Base-by-base conservation (phyloP, 805 yeast genomes). In the Wickerhamiella slavikovae region DNA sequence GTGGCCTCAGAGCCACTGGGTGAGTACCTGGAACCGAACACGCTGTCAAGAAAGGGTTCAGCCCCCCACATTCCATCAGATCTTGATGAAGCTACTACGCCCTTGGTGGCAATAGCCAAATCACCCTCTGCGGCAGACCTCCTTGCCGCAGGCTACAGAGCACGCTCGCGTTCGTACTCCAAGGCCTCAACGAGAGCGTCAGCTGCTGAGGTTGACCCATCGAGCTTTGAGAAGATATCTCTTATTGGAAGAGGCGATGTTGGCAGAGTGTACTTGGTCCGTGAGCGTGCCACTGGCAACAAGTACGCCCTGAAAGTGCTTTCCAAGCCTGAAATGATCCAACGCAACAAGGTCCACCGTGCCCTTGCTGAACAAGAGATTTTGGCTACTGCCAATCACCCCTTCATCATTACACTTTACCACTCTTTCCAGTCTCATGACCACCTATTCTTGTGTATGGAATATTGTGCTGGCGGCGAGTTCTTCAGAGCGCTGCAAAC, bases 401-500 rank as follows among this genome's bases (percentile, higher is more conserved):
- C 99, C 1, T 89, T 91, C 46, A 91, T 89, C 40, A 96, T 89
- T 18, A 80, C 98, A 0, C 58, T 89, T 16, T 85, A 89, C 46
- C 99, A 89, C 51, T 82, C 94, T 0, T 89, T 89, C 57, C 98
- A 89, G 54, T 75, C 93, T 3, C 89, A 79, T 35, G 95, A 83
- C 42, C 71, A 77, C 45, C 54, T 89, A 8, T 89, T 82, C 42
- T 64, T 89, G 24, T 89, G 99, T 53, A 85, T 91, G 93, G 99
- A 89, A 49, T 89, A 85, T 45, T 89, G 99, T 47, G 80, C 89
- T 82, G 99, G 99, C 18, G 99, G 99, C 27, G 98, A 91, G 54
- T 89, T 89, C 45, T 89, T 89, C 59, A 60, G 96, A 35, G 98
- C 96, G 0, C 55, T 89, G 31, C 98, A 89, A 52, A 82, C 95